Evolutionary conservation across 495 filamentous ascomycete genomes (phyloP).

Genomic region (Jackrogersella minutella): DNA sequence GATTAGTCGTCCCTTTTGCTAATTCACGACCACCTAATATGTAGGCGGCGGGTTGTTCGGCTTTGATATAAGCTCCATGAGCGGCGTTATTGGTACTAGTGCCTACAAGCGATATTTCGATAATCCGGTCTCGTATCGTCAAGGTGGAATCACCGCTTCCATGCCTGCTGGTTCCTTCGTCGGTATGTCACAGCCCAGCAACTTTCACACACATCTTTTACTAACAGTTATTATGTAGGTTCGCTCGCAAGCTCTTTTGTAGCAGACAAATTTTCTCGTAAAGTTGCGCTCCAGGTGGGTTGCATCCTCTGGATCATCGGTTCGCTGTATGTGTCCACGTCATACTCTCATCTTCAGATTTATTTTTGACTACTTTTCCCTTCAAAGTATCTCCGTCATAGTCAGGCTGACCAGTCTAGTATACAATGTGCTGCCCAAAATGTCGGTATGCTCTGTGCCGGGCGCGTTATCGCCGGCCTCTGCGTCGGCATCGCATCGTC

Average conservation of each 20-base stretch:
- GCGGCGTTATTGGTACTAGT: slow-evolving; percentile 68
- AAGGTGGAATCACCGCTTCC: slow-evolving; percentile 71
- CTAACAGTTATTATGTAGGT: slow-evolving; percentile 38
- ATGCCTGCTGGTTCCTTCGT: slow-evolving; percentile 82
- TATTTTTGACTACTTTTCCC: not conserved
- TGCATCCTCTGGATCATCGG: slow-evolving; percentile 75
- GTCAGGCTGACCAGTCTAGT: slow-evolving; percentile 30
- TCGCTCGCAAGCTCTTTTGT: slow-evolving; percentile 71
- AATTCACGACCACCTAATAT: not conserved
- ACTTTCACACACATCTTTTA: not conserved
- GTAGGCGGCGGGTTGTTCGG: slow-evolving; percentile 73
- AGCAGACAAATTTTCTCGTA: slow-evolving; percentile 72
- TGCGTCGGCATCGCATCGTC: slow-evolving; percentile 79
- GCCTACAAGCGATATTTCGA: slow-evolving; percentile 70
- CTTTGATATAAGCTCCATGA: slow-evolving; percentile 78
- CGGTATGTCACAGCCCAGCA: slow-evolving; percentile 39
- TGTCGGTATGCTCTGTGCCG: slow-evolving; percentile 70
- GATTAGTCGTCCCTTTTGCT: not conserved
- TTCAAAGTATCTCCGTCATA: not conserved
- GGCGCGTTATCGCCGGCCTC: slow-evolving; percentile 75
- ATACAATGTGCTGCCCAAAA: slow-evolving; percentile 68
- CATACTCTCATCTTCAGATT: no score
- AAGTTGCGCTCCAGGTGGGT: slow-evolving; percentile 73
- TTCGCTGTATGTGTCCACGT: slow-evolving; percentile 58
- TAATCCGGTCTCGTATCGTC: slow-evolving; percentile 61